These are phyloP conservation scores for Lunularia cruciata DNA, from an alignment of 225 moss, liverwort and hornwort genomes.

Conservation along the genomic window DNA sequence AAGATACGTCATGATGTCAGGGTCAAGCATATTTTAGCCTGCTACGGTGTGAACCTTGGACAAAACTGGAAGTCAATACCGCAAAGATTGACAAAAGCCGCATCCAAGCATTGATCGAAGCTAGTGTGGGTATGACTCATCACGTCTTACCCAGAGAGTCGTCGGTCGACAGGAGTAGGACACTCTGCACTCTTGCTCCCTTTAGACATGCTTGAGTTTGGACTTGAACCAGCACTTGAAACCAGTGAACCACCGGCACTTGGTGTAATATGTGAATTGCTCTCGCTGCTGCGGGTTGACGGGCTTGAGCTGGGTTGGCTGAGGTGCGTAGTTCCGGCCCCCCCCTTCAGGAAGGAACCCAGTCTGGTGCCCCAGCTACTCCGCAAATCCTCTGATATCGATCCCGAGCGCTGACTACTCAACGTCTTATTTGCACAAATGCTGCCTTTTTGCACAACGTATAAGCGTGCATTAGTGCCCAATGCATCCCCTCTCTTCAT, in stretches of 20 bases:
- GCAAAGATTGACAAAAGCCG: background rate
- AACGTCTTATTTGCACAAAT: slow-evolving; percentile 47
- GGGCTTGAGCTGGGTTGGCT: slow-evolving; percentile 5
- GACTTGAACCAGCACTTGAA: slow-evolving; percentile 21
- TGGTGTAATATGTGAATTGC: background rate
- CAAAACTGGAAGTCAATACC: background rate
- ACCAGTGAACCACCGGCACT: background rate
- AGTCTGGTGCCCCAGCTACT: slow-evolving; percentile 38
- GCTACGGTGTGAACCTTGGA: background rate
- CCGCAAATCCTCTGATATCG: background rate
- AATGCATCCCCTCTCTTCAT: slow-evolving; percentile 61
- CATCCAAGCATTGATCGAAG: background rate
- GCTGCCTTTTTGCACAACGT: slow-evolving; percentile 72
- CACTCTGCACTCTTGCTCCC: slow-evolving; percentile 2
- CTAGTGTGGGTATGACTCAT: no score
- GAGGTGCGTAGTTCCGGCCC: slow-evolving; percentile 10
- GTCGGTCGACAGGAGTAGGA: background rate
- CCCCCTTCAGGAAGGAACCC: slow-evolving; percentile 36
- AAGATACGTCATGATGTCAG: background rate
- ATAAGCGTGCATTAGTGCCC: slow-evolving; percentile 65
- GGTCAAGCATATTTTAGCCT: background rate
- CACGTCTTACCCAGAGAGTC: slow-evolving; percentile 5
- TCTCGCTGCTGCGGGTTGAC: slow-evolving; percentile 13
- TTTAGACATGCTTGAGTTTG: background rate
- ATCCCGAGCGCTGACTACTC: background rate